phyloP scores from a whole-genome alignment of 2,329 filamentous ascomycete genomes.

The Amauroascus verrucosus region DNA sequence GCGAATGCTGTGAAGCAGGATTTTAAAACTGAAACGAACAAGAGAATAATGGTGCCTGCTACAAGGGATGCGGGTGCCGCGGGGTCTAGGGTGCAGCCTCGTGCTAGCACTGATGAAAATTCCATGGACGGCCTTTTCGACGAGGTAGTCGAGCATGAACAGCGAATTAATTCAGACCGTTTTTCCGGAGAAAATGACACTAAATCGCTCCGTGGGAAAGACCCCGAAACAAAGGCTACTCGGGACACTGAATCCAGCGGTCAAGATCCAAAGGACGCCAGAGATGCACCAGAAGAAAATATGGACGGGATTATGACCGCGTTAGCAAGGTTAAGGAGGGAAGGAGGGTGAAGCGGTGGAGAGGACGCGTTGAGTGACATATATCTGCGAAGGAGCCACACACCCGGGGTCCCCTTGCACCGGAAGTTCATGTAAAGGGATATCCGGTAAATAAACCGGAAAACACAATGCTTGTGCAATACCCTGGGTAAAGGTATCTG shows the following conservation, averaged over 20 bases:
- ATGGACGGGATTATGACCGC: constrained; percentile 51
- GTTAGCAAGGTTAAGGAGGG: constrained; percentile 44
- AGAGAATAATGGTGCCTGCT: neutral
- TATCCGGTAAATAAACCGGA: neutral
- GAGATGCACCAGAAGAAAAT: constrained; percentile 25
- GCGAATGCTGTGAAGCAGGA: constrained; percentile 70
- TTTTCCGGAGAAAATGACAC: neutral
- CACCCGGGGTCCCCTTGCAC: neutral
- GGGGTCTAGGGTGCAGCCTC: neutral
- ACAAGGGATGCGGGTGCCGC: neutral
- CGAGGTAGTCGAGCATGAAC: neutral
- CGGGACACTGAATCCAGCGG: neutral
- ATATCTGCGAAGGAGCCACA: neutral
- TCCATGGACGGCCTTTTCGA: neutral
- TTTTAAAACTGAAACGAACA: constrained; percentile 60
- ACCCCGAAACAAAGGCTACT: too few species aligned
- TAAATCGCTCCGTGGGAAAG: constrained; percentile 16
- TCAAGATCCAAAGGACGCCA: constrained; percentile 12
- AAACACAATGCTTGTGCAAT: neutral
- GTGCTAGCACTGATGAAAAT: neutral
- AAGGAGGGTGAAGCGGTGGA: constrained; percentile 19
- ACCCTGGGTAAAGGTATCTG: neutral
- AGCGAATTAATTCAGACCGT: neutral
- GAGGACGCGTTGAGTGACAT: neutral
- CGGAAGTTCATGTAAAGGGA: neutral